Evolutionary conservation across 441 rosid species (phyloP).

Genomic region (Gossypium gossypioides): DNA sequence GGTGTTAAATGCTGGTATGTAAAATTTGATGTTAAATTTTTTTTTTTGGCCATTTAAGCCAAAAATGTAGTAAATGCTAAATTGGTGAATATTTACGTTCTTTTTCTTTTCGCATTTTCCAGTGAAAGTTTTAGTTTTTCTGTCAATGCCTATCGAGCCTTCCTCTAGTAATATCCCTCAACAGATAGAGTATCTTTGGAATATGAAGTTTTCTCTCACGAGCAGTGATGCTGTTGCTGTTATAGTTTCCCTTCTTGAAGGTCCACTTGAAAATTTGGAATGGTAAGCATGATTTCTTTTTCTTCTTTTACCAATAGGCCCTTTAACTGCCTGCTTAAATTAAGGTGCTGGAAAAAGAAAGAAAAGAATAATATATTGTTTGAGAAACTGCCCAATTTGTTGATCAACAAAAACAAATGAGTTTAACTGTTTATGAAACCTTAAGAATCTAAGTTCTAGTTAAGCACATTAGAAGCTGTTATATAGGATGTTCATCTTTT

Average conservation of each 20-base stretch:
- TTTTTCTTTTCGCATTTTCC: conserved; percentile 3
- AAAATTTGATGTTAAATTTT: not conserved
- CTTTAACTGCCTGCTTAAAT: not conserved
- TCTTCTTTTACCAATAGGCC: conserved; percentile 17
- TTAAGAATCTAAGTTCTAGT: not conserved
- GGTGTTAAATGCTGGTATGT: conserved; percentile 70
- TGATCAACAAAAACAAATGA: not conserved
- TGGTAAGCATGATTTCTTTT: conserved; percentile 26
- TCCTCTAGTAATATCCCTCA: conserved; percentile 60
- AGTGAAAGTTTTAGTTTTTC: conserved; percentile 88
- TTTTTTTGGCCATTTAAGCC: not conserved
- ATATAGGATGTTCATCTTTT: not conserved
- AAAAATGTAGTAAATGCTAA: not conserved
- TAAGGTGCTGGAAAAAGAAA: not conserved
- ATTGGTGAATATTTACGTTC: not conserved
- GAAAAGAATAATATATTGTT: not conserved
- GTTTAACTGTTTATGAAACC: not conserved
- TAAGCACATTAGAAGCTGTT: not conserved
- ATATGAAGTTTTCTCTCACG: conserved; percentile 63
- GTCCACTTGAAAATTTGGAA: conserved; percentile 74
- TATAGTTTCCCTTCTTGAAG: conserved; percentile 68
- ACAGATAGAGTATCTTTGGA: conserved; percentile 81
- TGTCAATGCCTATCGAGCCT: conserved; percentile 78
- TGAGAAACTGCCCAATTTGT: not conserved
- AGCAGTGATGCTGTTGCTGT: conserved; percentile 55